Evolutionary conservation across 1,284 basidiomycete species (phyloP), one percentile per base, ranked within the genome.

Genomic region (Moniliella sp.): DNA sequence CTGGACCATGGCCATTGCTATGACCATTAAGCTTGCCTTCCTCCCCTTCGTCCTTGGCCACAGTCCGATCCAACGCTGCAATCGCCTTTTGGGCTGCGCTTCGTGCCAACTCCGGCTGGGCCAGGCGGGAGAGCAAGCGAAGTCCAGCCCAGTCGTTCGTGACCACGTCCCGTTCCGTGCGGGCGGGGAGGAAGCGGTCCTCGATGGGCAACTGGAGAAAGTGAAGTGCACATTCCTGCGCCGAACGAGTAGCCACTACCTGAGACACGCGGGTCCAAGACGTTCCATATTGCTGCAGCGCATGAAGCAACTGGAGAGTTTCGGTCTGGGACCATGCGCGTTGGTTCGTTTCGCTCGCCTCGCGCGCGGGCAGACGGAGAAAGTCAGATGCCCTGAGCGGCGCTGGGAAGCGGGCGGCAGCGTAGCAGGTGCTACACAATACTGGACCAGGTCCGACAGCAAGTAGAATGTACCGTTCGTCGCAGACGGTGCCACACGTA

Each of bases 381-480:
- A 99, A 99, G 65, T 94, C 86, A 18, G 86, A 88, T 32, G 79
- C 82, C 66, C 83, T 91, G 78, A 97, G 84, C 29, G 73, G 75
- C 2, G 78, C 80, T 0, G 91, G 84, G 69, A 97, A 99, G 26
- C 88, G 77, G 1, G 88, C 88, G 40, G 88, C 82, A 36, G 84
- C 73, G 62, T 94, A 99, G 64, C 88, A 94, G 17, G 45, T 43
- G 1, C 52, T 34, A 37, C 56, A 59, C 15, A n/a, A 78, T 68
- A 5, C 76, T 70, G 83, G 79, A 57, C 82, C 78, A 54, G 83
- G 82, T 8, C 41, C 50, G 58, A 86, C 91, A 46, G 93, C 70
- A 12, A 77, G 82, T 63, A 91, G 82, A 62, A 94, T 97, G 15
- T 86, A 76, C 13, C 78, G 66, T 2, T 71, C 62, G 0, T 82